Evolutionary conservation across 306 rosid species (phyloP), one percentile per base, ranked within the genome.

Genomic region (Boehmeria nivea): DNA sequence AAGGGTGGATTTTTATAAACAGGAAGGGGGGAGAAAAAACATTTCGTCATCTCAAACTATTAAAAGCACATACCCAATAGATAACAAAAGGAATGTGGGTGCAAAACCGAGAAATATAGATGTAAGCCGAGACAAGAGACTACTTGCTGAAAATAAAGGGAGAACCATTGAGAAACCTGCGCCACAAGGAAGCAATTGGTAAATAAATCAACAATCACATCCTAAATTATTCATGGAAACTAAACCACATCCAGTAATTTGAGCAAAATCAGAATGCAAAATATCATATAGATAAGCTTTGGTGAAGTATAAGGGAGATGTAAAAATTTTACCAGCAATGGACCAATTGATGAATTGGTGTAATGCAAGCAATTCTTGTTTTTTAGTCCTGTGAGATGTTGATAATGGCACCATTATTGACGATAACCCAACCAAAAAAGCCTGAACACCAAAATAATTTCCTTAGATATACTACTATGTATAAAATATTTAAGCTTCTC

Each of bases 51-150:
- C 36, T 10, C 36, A 2, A 31, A 31, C 36, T 31, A 24, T 64
- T 57, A 62, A 24, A 54, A 64, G 25, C 34, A 54, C 16, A 62
- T 84, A 88, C 96, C 96, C 96, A 45, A 88, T 88, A 67, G 96
- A 88, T 44, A 88, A 85, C 63, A 88, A 90, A 73, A 88, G 94
- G 79, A 88, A 88, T 31, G 90, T 58, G 54, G 94, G 94, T 0
- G 96, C 94, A 74, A 84, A 88, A 70, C 96, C 96, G 28, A 88
- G 90, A 71, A 82, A 84, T 75, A 88, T 82, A 59, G 96, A 82
- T 56, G 82, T 80, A 42, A 88, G 90, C 58, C 96, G 70, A 45
- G 96, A 80, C 69, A 88, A 72, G 71, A 88, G 82, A 56, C 94
- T 68, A 63, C 62, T 80, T 55, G 67, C 88, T 44, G 96, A 88